Conservation (phyloP, 73 alveolate genomes). For the Symbiodinium natans region DNA sequence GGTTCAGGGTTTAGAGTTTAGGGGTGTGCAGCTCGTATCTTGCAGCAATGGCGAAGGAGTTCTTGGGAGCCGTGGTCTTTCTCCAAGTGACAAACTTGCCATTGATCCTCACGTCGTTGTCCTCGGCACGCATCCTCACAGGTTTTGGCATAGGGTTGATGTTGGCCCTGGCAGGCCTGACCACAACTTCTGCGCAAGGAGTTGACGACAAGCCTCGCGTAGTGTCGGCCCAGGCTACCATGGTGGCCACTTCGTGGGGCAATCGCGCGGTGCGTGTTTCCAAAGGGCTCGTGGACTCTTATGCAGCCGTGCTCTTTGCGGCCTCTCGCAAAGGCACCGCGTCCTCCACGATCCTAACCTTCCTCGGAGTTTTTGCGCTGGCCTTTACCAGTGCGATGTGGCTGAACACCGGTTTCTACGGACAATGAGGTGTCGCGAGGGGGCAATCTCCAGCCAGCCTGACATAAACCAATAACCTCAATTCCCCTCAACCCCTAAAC, state of each 20-base stretch:
- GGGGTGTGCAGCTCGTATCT: neutral
- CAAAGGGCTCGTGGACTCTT: neutral
- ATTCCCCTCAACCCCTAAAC: too few species aligned
- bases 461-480: too few species aligned
- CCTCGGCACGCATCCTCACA: neutral
- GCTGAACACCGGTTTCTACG: neutral
- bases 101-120: neutral
- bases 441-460: too few species aligned
- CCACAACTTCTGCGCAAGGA: neutral
- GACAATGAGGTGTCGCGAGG: neutral
- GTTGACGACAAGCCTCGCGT: neutral
- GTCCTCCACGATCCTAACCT: neutral
- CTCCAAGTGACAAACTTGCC: slow-evolving; percentile 1
- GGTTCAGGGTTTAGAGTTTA: neutral
- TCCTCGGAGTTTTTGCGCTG: neutral
- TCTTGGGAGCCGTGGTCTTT: neutral
- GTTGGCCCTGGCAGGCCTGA: neutral
- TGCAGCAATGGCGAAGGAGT: neutral
- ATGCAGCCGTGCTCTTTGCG: neutral
- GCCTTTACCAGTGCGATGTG: neutral
- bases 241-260: neutral
- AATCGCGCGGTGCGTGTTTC: neutral
- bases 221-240: neutral
- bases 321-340: neutral
- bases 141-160: neutral